These are phyloP conservation scores for Panicum hallii DNA, from an alignment of 202 grass and related monocot genomes.

Conservation along the genomic window DNA sequence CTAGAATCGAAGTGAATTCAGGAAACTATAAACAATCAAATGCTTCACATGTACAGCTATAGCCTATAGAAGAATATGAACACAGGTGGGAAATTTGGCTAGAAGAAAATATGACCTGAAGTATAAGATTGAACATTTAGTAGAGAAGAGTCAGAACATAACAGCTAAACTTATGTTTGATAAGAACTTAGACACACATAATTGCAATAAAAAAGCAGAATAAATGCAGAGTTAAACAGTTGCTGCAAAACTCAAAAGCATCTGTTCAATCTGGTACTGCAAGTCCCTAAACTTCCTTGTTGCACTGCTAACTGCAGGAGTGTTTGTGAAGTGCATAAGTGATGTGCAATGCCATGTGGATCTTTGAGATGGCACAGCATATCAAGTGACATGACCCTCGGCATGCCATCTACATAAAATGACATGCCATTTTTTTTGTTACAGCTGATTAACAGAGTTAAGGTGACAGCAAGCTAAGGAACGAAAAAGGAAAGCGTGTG, in stretches of 20 bases:
- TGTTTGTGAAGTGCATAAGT: background rate
- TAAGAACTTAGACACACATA: background rate
- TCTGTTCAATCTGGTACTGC: background rate
- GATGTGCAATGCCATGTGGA: background rate
- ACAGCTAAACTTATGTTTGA: background rate
- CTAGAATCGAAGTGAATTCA: background rate
- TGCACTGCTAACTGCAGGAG: background rate
- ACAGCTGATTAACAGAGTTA: background rate
- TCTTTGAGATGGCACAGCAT: background rate
- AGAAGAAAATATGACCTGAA: background rate
- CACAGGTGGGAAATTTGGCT: background rate
- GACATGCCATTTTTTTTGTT: background rate
- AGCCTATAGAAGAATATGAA: background rate
- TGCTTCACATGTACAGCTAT: background rate
- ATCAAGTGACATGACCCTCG: background rate
- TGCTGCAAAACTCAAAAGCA: background rate
- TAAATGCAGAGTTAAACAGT: background rate
- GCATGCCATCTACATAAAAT: background rate
- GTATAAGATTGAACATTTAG: conserved; percentile 6
- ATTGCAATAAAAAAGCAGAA: background rate
- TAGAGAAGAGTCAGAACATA: background rate
- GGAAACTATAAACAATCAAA: background rate
- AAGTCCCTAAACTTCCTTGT: background rate
- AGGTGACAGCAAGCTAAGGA: background rate
- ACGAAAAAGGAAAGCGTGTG: background rate